Percentiles rank a stretch among this genome's conserved stretches.
Conservation (phyloP, 2,329 filamentous ascomycete genomes). For the Aspergillus flavus region DNA sequence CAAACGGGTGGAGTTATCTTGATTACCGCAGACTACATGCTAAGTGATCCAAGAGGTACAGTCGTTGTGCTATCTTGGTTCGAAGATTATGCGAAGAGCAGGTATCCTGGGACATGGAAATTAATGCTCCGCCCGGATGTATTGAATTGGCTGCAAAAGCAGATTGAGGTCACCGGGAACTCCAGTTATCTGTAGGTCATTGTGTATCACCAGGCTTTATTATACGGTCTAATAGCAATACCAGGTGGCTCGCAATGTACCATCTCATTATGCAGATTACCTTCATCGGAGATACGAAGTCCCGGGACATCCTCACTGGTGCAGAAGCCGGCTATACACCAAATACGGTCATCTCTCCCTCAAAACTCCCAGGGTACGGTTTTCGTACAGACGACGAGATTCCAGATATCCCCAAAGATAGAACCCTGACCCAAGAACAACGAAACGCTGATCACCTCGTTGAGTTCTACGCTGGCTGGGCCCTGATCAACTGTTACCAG, state of each 20-base stretch:
- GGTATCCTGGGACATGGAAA: constrained; percentile 37
- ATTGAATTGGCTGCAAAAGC: constrained; percentile 35
- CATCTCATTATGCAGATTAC: constrained; percentile 28
- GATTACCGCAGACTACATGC: constrained; percentile 45
- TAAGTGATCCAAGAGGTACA: constrained; percentile 31
- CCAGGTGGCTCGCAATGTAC: constrained; percentile 32
- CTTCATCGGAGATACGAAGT: not conserved
- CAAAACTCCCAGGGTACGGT: constrained; percentile 31
- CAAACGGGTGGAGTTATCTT: constrained; percentile 41
- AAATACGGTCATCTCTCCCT: constrained; percentile 34
- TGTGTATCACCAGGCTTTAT: not conserved
- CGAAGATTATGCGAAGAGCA: constrained; percentile 20
- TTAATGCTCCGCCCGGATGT: constrained; percentile 43
- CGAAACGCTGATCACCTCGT: constrained; percentile 40
- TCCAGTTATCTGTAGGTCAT: constrained; percentile 24
- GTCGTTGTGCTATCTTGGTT: constrained; percentile 44
- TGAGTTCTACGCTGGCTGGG: constrained; percentile 44
- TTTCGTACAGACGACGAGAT: constrained; percentile 27
- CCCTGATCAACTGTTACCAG: constrained; percentile 32
- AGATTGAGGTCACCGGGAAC: constrained; percentile 18
- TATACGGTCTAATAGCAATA: not conserved
- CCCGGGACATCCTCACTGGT: constrained; percentile 24
- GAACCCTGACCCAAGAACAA: constrained; percentile 27
- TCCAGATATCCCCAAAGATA: constrained; percentile 25
- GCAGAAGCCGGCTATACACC: constrained; percentile 25